Base-by-base conservation (phyloP, 1,139 yeast species). In the Saccharomyces hybrid region DNA sequence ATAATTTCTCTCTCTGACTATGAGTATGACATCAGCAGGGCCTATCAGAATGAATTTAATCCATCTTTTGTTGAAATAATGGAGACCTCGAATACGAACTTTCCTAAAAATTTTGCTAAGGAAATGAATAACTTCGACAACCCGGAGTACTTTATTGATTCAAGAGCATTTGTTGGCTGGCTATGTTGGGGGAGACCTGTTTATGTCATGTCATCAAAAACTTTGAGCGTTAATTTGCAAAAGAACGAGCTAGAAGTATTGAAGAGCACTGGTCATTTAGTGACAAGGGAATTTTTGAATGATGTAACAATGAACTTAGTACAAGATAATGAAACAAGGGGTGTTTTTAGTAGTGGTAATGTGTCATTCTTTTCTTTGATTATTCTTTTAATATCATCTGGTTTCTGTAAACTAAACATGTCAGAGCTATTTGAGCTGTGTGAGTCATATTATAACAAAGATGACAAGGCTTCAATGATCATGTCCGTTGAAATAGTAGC, bases 161-260 rank as follows among this genome's bases (percentile, higher is more conserved):
- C 77, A 32, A 79, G 78, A 54, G 73, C 79, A 2, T 76, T 74
- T 64, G 71, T 74, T 11, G 96, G 97, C 0, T 88, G 95, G 85
- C 71, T 88, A 16, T 84, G 86, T 52, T 89, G 97, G 96, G 88
- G 85, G 14, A 72, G 79, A 11, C 59, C 71, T 0, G 67, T 88
- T 71, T 67, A 70, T 32, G 95, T 80, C 1, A 55, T 68, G 3
- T 59, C 60, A 5, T 46, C 65, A 9, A 53, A 54, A 1, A 58
- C 69, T 5, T 60, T 66, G 7, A 69, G 72, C 1, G 60, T 79
- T 31, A 64, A 70, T 9, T 72, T 81, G 42, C 69, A 67, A 3
- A 73, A 70, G 0, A 55, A 64, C 4, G 86, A 84, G 55, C 55
- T 58, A 0, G 62, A 63, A 2, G 73, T 81, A 0, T 62, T 88